Conservation (phyloP, 1,139 yeast species). For the Hyphopichia fennica region DNA sequence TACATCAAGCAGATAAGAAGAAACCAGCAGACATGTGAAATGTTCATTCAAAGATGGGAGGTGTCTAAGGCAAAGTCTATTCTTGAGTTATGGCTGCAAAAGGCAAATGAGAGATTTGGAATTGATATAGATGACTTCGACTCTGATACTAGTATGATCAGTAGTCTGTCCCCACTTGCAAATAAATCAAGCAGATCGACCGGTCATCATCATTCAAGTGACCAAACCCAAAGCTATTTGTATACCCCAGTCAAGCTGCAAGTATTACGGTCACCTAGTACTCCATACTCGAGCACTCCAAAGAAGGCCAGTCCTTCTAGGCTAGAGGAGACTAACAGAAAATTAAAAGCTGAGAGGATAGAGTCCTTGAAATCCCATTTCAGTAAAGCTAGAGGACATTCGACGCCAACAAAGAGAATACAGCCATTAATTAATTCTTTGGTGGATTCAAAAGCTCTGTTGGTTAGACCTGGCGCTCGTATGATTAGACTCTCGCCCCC, state of each 20-base stretch:
- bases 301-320: slow-evolving; percentile 37
- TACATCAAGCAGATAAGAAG: slow-evolving; percentile 32
- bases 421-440: not conserved
- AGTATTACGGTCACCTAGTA: slow-evolving; percentile 11
- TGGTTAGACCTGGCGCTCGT: not conserved
- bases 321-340: slow-evolving; percentile 39
- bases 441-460: not conserved
- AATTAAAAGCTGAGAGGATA: slow-evolving; percentile 34
- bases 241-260: slow-evolving; percentile 37
- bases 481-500: slow-evolving; percentile 14
- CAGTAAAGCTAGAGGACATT: slow-evolving; percentile 24
- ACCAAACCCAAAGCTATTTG: slow-evolving; percentile 21
- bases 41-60: slow-evolving; percentile 37
- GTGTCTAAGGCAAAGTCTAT: slow-evolving; percentile 25
- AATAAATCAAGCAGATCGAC: slow-evolving; percentile 14
- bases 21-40: slow-evolving; percentile 37
- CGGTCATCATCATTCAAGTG: not conserved
- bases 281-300: slow-evolving; percentile 20
- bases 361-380: slow-evolving; percentile 37
- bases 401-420: slow-evolving; percentile 10
- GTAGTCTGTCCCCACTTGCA: slow-evolving; percentile 40
- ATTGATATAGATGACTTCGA: slow-evolving; percentile 12
- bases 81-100: slow-evolving; percentile 40
- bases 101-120: slow-evolving; percentile 12
- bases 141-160: slow-evolving; percentile 21